phyloP scores from a whole-genome alignment of 2,329 filamentous ascomycete genomes.

The Talaromyces sp. region DNA sequence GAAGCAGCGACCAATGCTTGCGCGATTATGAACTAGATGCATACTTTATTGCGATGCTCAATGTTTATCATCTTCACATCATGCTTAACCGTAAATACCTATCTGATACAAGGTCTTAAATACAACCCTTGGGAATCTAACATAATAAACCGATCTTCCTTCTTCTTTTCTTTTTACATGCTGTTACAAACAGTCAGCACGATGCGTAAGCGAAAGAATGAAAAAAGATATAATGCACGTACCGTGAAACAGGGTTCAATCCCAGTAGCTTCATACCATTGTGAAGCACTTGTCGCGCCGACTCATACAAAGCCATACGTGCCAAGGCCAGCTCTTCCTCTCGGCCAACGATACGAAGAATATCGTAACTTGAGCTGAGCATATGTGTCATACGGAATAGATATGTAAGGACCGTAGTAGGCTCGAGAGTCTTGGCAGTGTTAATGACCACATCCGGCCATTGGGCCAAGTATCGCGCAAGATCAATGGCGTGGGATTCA shows the following conservation, averaged over 20 bases:
- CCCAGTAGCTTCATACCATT: slow-evolving; percentile 64
- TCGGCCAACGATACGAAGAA: slow-evolving; percentile 57
- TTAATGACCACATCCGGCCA: slow-evolving; percentile 62
- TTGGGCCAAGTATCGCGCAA: slow-evolving; percentile 57
- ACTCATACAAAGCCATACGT: slow-evolving; percentile 57
- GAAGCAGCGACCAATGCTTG: neutral
- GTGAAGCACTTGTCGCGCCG: slow-evolving; percentile 57
- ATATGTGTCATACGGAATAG: slow-evolving; percentile 63
- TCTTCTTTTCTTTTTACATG: neutral
- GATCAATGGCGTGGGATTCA: slow-evolving; percentile 57
- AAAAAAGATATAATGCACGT: slow-evolving; percentile 16
- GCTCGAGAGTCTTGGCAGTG: slow-evolving; percentile 62
- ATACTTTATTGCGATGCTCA: neutral
- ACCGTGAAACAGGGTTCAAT: slow-evolving; percentile 59
- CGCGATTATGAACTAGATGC: neutral
- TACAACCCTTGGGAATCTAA: slow-evolving; percentile 3
- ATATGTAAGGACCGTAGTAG: slow-evolving; percentile 61
- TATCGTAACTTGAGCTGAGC: slow-evolving; percentile 58
- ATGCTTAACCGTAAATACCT: neutral
- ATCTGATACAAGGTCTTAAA: slow-evolving; percentile 24
- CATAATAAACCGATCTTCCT: neutral
- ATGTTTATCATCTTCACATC: neutral
- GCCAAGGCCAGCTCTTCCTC: slow-evolving; percentile 55
- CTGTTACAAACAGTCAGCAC: neutral
- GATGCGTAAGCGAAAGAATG: neutral